These are phyloP conservation scores for Exobasidium rhododendri DNA, from an alignment of 1,284 basidiomycete species.

Conservation along the genomic window DNA sequence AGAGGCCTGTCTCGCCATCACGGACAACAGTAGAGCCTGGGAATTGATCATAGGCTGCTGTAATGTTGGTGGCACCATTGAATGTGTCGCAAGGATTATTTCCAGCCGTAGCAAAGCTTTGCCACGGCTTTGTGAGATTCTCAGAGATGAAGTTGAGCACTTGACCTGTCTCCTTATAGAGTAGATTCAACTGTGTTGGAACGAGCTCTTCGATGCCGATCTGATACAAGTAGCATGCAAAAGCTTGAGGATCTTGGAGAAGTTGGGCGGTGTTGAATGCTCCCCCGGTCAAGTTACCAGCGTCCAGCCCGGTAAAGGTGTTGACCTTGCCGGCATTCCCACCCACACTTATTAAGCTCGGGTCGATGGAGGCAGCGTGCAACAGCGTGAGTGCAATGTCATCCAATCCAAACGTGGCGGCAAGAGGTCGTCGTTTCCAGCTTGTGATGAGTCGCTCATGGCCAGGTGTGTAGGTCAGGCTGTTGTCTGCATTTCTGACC, in stretches of 20 bases:
- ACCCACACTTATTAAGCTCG: slow-evolving; percentile 29
- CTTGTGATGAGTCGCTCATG: slow-evolving; percentile 30
- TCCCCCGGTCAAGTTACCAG: slow-evolving; percentile 33
- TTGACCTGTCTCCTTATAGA: slow-evolving; percentile 29
- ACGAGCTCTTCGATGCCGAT: slow-evolving; percentile 27
- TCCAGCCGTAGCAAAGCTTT: slow-evolving; percentile 26
- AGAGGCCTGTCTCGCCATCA: slow-evolving; percentile 19
- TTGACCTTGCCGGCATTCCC: slow-evolving; percentile 41
- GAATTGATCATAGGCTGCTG: slow-evolving; percentile 23
- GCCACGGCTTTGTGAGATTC: slow-evolving; percentile 21
- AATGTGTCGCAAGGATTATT: slow-evolving; percentile 28
- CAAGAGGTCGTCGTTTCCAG: slow-evolving; percentile 35
- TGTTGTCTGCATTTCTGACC: slow-evolving; percentile 18
- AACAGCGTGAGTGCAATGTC: slow-evolving; percentile 36
- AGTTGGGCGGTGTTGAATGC: slow-evolving; percentile 22
- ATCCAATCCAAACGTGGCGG: slow-evolving; percentile 31
- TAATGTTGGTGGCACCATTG: slow-evolving; percentile 19
- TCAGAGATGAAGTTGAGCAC: slow-evolving; percentile 33
- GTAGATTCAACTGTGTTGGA: slow-evolving; percentile 27
- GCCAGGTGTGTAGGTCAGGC: slow-evolving; percentile 35
- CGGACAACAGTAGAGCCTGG: slow-evolving; percentile 28
- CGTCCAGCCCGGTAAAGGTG: slow-evolving; percentile 35
- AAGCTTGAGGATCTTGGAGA: slow-evolving; percentile 24
- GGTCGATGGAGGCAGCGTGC: slow-evolving; percentile 24
- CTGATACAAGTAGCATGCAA: slow-evolving; percentile 37